phyloP scores from a whole-genome alignment of 768 basidiomycete species.

The Hydnomerulius pinastri region DNA sequence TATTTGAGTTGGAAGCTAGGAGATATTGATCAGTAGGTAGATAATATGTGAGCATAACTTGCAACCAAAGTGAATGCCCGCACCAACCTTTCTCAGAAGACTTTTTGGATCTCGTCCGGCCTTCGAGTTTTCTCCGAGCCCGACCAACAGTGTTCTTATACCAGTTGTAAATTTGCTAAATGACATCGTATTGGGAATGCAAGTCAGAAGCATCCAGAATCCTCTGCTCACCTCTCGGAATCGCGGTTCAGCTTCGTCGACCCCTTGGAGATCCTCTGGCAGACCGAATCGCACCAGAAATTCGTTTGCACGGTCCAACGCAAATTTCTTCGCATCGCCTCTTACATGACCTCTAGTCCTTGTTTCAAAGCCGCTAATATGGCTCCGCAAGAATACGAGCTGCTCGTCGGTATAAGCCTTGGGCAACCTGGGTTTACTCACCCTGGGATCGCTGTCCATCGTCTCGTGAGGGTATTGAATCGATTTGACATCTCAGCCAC shows the following conservation, averaged over 20 bases:
- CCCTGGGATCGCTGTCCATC: constrained; percentile 59
- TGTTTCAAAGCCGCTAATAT: constrained; percentile 55
- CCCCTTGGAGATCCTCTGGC: constrained; percentile 52
- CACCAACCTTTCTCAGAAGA: constrained; percentile 49
- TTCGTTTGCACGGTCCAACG: constrained; percentile 60
- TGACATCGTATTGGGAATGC: constrained; percentile 7
- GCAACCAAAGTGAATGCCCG: constrained; percentile 2
- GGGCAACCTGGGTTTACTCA: constrained; percentile 64
- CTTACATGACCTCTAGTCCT: constrained; percentile 59
- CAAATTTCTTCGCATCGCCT: constrained; percentile 72
- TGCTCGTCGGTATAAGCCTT: constrained; percentile 68
- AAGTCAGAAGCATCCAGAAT: constrained; percentile 1
- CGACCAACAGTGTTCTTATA: constrained; percentile 71
- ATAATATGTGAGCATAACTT: constrained; percentile 2
- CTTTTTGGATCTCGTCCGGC: constrained; percentile 52
- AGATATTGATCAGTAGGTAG: background rate
- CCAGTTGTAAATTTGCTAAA: constrained; percentile 72
- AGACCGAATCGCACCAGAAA: constrained; percentile 62
- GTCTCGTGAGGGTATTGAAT: constrained; percentile 14
- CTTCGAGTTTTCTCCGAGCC: constrained; percentile 57
- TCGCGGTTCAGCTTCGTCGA: constrained; percentile 58
- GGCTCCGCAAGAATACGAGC: constrained; percentile 57
- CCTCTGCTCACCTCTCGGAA: constrained; percentile 55
- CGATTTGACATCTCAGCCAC: constrained; percentile 17
- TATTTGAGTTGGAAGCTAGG: constrained; percentile 18